Base-by-base conservation (phyloP, 2,329 filamentous ascomycete genomes). In the Apiospora malaysiana region DNA sequence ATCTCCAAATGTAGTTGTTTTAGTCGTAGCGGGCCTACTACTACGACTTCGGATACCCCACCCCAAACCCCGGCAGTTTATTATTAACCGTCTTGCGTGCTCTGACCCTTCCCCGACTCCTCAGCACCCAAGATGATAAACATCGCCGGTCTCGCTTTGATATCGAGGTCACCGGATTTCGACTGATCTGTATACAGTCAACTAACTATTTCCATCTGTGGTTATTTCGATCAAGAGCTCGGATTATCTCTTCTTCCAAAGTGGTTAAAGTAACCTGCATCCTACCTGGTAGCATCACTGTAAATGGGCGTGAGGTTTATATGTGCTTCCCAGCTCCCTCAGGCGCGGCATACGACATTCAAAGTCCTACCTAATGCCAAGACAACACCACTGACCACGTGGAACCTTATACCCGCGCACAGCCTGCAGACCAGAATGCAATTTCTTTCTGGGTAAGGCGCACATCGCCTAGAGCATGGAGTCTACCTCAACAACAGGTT, bases 21-120 rank as follows among this genome's bases (percentile, higher is more conserved):
- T 40, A 40, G 56, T 63, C 56, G 56, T 63, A 63, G 56, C 56
- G 56, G 56, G 56, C 21, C 51, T 37, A 63, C 56, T 40, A 37
- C 56, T 63, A 32, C 56, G 27, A 63, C 56, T 63, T 47, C 66
- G 66, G 66, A 68, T 47, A 68, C 66, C 40, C 42, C 66, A 45
- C 32, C 43, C 66, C 66, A 47, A 23, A 47, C 46, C 66, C 66
- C 66, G 66, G 66, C 43, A 47, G 23, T 68, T 23, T 63, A 40
- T 63, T 40, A 63, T 63, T 63, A 63, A 63, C 56, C 56, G 56
- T 37, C 56, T 63, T 40, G 56, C 32, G 56, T 63, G 51, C 51
- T 59, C 51, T 56, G 51, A 25, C n/a, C 49, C 27, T 25, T 59
- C 25, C 51, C n/a, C 37, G 37, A 56, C 49, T 32, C 51, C 51